Percentiles rank a stretch among this genome's conserved stretches.
These are phyloP conservation scores for Lactarius vividus DNA, from an alignment of 768 basidiomycete genomes.

Conservation along the genomic window DNA sequence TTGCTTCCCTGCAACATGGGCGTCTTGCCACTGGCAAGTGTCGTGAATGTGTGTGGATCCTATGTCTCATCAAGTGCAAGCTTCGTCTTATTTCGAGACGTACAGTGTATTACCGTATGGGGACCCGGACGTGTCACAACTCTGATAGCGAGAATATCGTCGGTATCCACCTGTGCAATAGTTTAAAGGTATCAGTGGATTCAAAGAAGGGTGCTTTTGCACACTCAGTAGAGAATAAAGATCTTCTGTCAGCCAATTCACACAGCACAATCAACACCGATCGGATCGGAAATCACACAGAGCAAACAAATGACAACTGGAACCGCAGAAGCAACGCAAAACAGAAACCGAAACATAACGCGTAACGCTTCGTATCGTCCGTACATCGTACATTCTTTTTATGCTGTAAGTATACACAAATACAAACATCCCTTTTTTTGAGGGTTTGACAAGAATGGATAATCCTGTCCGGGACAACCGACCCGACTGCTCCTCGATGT, in stretches of 20 bases:
- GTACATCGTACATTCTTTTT: background rate
- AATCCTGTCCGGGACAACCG: conserved; percentile 58
- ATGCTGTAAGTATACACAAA: background rate
- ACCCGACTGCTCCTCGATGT: conserved; percentile 60
- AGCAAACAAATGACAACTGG: background rate
- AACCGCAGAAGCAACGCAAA: background rate
- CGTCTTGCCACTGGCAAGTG: background rate
- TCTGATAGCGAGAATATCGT: background rate
- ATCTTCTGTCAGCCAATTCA: too few species aligned
- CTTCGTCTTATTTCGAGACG: background rate
- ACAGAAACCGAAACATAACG: background rate
- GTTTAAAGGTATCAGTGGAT: too few species aligned
- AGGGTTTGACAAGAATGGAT: background rate
- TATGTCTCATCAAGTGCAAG: background rate
- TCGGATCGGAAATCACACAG: background rate
- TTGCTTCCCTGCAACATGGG: background rate
- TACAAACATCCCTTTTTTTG: background rate
- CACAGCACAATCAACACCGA: background rate
- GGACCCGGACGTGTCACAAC: background rate
- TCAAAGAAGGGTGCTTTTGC: too few species aligned
- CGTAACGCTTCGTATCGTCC: background rate
- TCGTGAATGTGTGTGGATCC: background rate
- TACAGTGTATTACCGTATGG: background rate
- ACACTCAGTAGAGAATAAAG: too few species aligned
- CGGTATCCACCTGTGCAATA: too few species aligned